A percentile compares a stretch with the other conserved stretches of the same genome.
Conservation (phyloP, 176 grass and related monocot genomes). For the Aegilops bicornis region DNA sequence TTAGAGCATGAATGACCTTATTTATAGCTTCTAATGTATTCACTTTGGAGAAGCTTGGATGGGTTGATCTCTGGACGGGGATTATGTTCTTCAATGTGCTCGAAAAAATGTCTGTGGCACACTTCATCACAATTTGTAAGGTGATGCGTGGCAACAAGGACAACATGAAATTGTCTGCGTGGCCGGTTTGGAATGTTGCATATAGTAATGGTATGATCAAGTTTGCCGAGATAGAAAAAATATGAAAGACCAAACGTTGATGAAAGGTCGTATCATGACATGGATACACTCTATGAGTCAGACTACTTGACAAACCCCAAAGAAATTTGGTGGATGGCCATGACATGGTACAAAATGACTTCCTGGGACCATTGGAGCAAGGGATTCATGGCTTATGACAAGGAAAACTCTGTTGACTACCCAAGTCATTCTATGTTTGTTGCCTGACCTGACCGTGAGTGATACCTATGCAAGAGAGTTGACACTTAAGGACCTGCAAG, state of each 20-base stretch:
- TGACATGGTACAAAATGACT: background rate
- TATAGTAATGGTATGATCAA: background rate
- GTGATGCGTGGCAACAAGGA: no score
- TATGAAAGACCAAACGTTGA: background rate
- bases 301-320: background rate
- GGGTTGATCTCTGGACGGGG: no score
- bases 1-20: no score
- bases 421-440: background rate
- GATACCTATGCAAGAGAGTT: background rate
- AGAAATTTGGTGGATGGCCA: background rate
- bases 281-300: background rate
- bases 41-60: no score
- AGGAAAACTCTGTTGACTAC: background rate
- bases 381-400: background rate
- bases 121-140: no score
- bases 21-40: no score
- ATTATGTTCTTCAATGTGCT: no score
- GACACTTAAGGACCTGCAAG: background rate
- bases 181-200: no score
- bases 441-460: background rate
- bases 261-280: background rate
- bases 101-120: no score
- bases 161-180: no score
- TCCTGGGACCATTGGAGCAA: background rate
- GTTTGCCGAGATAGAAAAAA: background rate